Percentiles rank a stretch among this genome's conserved stretches.
Evolutionary conservation across 1,284 basidiomycete genomes (phyloP).

Genomic region (Sanghuangporus weigelae): DNA sequence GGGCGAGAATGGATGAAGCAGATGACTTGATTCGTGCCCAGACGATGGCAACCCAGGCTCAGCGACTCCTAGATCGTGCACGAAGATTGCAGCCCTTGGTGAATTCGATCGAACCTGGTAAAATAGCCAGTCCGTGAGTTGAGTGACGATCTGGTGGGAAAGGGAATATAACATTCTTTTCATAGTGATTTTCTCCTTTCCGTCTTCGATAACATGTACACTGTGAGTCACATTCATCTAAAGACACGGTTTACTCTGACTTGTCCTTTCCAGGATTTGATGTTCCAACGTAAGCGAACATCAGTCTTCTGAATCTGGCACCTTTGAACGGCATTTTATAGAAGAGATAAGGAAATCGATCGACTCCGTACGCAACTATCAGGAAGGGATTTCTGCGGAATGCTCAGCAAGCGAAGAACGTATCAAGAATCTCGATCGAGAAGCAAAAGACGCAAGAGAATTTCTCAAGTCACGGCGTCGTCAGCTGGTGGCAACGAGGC

Average conservation of each 20-base stretch:
- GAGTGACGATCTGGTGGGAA: neutral
- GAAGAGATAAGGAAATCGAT: slow-evolving; percentile 16
- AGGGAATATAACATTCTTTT: neutral
- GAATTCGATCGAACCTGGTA: neutral
- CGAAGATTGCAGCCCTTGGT: slow-evolving; percentile 7
- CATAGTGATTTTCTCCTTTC: slow-evolving; percentile 15
- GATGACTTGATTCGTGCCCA: slow-evolving; percentile 13
- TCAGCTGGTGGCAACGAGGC: slow-evolving; percentile 7
- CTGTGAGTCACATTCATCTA: neutral
- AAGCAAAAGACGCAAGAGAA: slow-evolving; percentile 8
- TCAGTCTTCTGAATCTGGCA: neutral
- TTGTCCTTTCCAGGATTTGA: slow-evolving; percentile 7
- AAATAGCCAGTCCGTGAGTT: slow-evolving; percentile 10
- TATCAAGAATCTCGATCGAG: neutral
- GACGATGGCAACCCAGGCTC: slow-evolving; percentile 6
- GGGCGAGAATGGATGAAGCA: slow-evolving; percentile 12
- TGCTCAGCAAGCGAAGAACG: slow-evolving; percentile 1
- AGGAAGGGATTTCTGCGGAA: slow-evolving; percentile 5
- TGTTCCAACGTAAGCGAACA: slow-evolving; percentile 15
- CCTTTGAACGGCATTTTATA: neutral
- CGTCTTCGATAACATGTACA: slow-evolving; percentile 18
- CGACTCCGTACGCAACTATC: neutral
- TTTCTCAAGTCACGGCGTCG: slow-evolving; percentile 8
- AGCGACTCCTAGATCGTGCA: slow-evolving; percentile 9
- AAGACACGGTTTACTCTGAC: neutral